Percentiles rank a stretch among this genome's conserved stretches.
These are phyloP conservation scores for Pharnaceum exiguum DNA, from an alignment of 148 eudicot species.

Conservation along the genomic window DNA sequence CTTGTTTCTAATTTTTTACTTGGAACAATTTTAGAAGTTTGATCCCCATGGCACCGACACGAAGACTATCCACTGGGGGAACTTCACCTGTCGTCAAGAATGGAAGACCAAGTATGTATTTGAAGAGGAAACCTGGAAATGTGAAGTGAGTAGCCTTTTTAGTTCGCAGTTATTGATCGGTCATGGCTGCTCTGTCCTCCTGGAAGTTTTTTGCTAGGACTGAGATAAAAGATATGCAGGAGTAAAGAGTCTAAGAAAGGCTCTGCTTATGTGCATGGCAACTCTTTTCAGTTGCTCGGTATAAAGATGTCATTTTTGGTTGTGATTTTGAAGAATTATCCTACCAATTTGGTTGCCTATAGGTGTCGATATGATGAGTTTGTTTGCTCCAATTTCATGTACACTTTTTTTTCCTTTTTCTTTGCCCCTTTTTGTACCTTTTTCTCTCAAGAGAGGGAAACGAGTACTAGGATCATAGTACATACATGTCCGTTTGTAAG, in stretches of 20 bases:
- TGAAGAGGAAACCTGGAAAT: conserved; percentile 43
- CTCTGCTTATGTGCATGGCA: conserved; percentile 15
- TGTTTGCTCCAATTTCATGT: conserved; percentile 8
- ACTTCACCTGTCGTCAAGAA: conserved; percentile 36
- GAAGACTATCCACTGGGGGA: conserved; percentile 42
- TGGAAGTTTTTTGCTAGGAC: not conserved
- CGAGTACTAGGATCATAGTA: conserved; percentile 13
- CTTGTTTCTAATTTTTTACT: not conserved
- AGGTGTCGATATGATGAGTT: conserved; percentile 34
- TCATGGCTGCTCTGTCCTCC: conserved; percentile 7
- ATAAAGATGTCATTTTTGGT: conserved; percentile 14
- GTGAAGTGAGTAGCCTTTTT: conserved; percentile 30
- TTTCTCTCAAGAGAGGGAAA: conserved; percentile 18
- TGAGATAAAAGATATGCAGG: conserved; percentile 10
- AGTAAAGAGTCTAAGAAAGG: conserved; percentile 6
- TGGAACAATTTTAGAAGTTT: conserved; percentile 29
- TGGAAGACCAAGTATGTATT: conserved; percentile 29
- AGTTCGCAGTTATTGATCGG: conserved; percentile 7
- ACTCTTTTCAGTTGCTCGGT: conserved; percentile 14
- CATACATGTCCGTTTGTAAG: conserved; percentile 1
- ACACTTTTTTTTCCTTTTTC: not conserved
- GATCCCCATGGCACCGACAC: conserved; percentile 58
- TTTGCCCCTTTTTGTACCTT: conserved; percentile 1
- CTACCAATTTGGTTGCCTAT: conserved; percentile 15
- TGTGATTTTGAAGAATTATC: conserved; percentile 22